Evolutionary conservation across 2,329 filamentous ascomycete genomes (phyloP).

Genomic region (Botrytis fabae): DNA sequence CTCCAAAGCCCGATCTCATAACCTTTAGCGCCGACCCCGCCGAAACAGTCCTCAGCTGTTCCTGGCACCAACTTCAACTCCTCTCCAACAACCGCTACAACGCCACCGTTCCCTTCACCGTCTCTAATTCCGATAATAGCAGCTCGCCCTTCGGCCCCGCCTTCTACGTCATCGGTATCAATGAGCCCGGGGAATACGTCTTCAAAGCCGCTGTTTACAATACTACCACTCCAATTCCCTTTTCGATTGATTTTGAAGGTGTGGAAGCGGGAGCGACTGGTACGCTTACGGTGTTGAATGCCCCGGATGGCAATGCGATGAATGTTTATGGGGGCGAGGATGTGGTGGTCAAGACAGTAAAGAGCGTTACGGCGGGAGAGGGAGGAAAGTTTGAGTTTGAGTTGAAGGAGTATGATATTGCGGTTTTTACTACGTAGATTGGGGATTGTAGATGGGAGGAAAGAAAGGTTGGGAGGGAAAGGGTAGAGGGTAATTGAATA

Average conservation of each 20-base stretch:
- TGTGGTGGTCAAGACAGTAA: constrained; percentile 15
- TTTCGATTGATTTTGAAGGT: constrained; percentile 23
- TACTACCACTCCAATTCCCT: constrained; percentile 11
- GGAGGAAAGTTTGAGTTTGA: constrained; percentile 22
- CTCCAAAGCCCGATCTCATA: constrained; percentile 35
- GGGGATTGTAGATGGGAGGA: not conserved
- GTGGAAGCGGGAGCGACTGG: not conserved
- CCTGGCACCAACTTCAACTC: constrained; percentile 21
- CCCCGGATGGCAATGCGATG: not conserved
- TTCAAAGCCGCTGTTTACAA: constrained; percentile 26
- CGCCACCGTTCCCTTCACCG: constrained; percentile 20
- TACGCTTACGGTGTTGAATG: constrained; percentile 21
- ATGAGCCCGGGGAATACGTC: constrained; percentile 3
- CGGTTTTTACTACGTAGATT: constrained; percentile 23
- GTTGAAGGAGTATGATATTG: constrained; percentile 24
- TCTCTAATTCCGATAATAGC: not conserved
- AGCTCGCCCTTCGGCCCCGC: constrained; percentile 19
- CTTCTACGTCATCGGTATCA: constrained; percentile 22
- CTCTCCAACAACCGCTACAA: constrained; percentile 20
- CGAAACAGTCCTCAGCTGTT: constrained; percentile 50
- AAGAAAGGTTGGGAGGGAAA: too few species aligned
- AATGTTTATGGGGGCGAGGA: constrained; percentile 18
- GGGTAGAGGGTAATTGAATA: not conserved
- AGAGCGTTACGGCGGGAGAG: not conserved
- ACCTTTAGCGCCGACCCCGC: constrained; percentile 44